Evolutionary conservation across 73 alveolate genomes (phyloP), one percentile per base, ranked within the genome.

Genomic region (Stentor roeselii): DNA sequence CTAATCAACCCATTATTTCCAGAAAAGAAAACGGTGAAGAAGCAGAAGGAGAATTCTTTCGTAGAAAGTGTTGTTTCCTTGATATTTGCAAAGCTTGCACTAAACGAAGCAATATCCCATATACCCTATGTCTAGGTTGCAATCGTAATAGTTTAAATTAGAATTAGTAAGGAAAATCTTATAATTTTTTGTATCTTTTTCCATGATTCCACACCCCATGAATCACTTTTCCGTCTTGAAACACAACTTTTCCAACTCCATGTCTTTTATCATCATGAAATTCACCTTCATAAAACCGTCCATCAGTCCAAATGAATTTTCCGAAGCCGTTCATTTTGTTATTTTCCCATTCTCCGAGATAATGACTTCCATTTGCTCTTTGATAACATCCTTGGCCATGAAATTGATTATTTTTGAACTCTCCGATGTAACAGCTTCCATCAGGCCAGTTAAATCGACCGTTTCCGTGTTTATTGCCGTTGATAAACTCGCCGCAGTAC

Each of bases 261-360:
- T 89, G 84, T 31, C 82, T 86, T 83, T 75, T 85, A 86, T 92
- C 97, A 83, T 92, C 89, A 50, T 58, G 60, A 89, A 90, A 92
- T 21, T 90, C 93, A 1, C 97, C 97, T 75, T 92, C 97, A 87
- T 89, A 92, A 35, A 75, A 83, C 61, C 84, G 87, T 39, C 92
- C 93, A 78, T 88, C 89, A 15, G 91, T 87, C 34, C 87, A 91
- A 15, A 86, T 90, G 67, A 90, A 60, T 78, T 83, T 87, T 39
- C 97, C 97, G 67, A 61, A 80, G 50, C 95, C 95, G 58, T 87
- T 74, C 86, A 86, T 90, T 58, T 83, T 76, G 59, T 86, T 78
- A 60, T 92, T 84, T 75, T 60, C 82, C 97, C 97, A 92, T 36
- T 90, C 82, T 82, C 97, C 97, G 58, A 75, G 85, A 78, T 92